These are phyloP conservation scores for Termitomyces heimii DNA, from an alignment of 768 basidiomycete species.

Conservation along the genomic window DNA sequence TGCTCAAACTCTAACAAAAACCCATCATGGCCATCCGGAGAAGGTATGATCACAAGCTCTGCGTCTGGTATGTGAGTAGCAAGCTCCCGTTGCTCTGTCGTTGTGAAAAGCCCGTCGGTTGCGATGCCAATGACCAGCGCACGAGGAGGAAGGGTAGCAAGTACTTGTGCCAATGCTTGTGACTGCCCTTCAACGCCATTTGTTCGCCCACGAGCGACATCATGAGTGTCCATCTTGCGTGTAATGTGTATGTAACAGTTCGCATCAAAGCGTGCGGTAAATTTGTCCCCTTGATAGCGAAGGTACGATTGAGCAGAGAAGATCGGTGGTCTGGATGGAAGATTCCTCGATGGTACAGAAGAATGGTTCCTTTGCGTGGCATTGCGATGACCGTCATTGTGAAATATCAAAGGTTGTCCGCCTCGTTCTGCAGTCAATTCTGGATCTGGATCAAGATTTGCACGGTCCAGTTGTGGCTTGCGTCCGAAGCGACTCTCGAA, in stretches of 20 bases:
- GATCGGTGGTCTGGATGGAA: slow-evolving; percentile 36
- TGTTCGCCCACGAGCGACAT: slow-evolving; percentile 63
- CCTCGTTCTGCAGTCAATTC: neutral
- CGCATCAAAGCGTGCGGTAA: neutral
- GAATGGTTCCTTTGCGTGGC: neutral
- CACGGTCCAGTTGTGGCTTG: slow-evolving; percentile 47
- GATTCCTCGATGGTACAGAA: neutral
- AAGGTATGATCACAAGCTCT: slow-evolving; percentile 75
- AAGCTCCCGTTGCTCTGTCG: slow-evolving; percentile 80
- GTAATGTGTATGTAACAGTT: slow-evolving; percentile 30
- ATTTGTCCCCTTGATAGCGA: neutral
- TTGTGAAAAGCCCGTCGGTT: slow-evolving; percentile 52
- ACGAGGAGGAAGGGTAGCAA: neutral
- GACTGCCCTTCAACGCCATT: neutral
- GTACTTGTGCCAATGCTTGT: neutral
- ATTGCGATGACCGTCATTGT: neutral
- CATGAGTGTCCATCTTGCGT: slow-evolving; percentile 94
- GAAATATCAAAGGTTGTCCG: neutral
- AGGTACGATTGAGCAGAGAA: slow-evolving; percentile 33
- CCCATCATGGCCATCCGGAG: slow-evolving; percentile 94
- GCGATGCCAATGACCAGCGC: neutral
- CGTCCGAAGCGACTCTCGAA: slow-evolving; percentile 94
- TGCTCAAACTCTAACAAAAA: slow-evolving; percentile 95
- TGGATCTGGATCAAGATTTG: slow-evolving; percentile 23
- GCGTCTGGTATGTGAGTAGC: slow-evolving; percentile 75